Base-by-base conservation (phyloP, 164 flowering plant species). In the Macadamia integrifolia region DNA sequence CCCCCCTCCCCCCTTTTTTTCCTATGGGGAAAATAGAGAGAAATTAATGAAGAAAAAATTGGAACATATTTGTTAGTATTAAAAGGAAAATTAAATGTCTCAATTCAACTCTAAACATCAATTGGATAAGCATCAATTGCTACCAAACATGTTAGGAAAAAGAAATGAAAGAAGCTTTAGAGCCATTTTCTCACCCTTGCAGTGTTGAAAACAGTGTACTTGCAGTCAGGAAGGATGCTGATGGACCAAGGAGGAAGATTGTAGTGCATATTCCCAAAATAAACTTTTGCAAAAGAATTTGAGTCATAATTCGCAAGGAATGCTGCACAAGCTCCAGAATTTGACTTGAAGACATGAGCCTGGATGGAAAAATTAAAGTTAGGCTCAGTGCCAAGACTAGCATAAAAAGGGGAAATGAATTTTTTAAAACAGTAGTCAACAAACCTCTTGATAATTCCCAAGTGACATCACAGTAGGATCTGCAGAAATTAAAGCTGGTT, bases 191-290 rank as follows among this genome's bases (percentile, higher is more conserved):
- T 79, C 80, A 92, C 98, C 84, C 78, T 80, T 70, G 98, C 98
- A 29, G 98, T 89, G 82, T 93, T 93, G 79, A 74, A 87, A 72
- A 84, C 86, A 8, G 59, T 86, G 55, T 75, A 87, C 74, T 80
- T 89, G 87, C 98, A 92, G 80, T 90, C 96, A 29, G 98, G 98
- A 17, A 92, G 88, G 70, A 92, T 87, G 84, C 98, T 92, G 75
- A 92, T 70, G 11, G 98, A 92, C 93, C 93, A 89, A 63, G 92
- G 87, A 58, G 98, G 97, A 68, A 93, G 73, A 60, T 88, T 80
- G 71, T 89, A 93, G 40, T 75, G 81, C 66, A 17, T 14, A 65
- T 81, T 82, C 18, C 77, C 71, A 62, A 86, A 93, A 29, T 71
- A 73, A 59, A 91, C 88, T 68, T 67, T 86, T 18, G 73, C 87